Conservation (phyloP, 352 stramenopile species). For the Pythium periplocum region DNA sequence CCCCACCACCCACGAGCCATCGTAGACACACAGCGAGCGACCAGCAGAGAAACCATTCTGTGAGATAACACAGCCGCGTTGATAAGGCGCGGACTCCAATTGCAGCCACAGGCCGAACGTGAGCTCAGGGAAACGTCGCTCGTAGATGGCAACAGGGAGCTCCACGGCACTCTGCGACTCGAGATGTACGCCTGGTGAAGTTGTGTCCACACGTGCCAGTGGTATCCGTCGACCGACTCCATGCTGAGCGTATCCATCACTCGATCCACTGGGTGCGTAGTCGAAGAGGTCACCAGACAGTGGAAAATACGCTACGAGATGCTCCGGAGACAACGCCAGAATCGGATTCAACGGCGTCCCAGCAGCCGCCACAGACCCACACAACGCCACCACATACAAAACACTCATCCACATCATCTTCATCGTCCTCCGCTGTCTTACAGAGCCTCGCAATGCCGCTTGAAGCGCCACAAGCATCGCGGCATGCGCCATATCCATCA, state of each 20-base stretch:
- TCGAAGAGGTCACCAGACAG: slow-evolving; percentile 26
- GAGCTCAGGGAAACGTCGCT: slow-evolving; percentile 15
- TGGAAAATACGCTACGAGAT: slow-evolving; percentile 46
- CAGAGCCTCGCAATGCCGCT: no score
- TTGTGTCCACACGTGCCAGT: neutral
- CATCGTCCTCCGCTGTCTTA: no score
- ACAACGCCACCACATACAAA: no score
- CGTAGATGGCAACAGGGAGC: slow-evolving; percentile 27
- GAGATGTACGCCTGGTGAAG: slow-evolving; percentile 9
- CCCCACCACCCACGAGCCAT: slow-evolving; percentile 27
- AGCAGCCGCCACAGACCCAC: no score
- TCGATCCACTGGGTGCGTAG: slow-evolving; percentile 27
- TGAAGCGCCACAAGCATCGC: no score
- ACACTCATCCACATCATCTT: no score
- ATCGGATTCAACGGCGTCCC: slow-evolving; percentile 13
- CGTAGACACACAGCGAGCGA: slow-evolving; percentile 31
- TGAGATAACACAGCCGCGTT: slow-evolving; percentile 32
- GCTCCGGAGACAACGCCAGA: slow-evolving; percentile 22
- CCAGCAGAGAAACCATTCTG: slow-evolving; percentile 32
- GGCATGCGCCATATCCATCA: no score
- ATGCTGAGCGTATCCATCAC: slow-evolving; percentile 37
- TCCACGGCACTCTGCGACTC: slow-evolving; percentile 22
- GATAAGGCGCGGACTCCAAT: slow-evolving; percentile 10
- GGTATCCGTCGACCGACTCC: slow-evolving; percentile 7
- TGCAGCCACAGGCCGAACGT: slow-evolving; percentile 43